Conservation (phyloP, 2,329 filamentous ascomycete genomes). For the Fusarium sp. region DNA sequence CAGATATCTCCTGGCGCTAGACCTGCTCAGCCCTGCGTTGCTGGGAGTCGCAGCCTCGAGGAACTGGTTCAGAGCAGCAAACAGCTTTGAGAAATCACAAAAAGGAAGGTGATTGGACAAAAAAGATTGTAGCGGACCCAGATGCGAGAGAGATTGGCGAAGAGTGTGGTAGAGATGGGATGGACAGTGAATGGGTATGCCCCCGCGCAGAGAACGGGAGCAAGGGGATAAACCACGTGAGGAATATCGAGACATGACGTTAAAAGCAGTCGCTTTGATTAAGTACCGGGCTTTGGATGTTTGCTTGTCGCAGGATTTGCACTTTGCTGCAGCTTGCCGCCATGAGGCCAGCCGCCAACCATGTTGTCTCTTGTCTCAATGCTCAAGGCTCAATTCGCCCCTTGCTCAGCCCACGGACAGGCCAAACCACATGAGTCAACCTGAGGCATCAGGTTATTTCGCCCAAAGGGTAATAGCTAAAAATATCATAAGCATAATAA, state of each 20-base stretch:
- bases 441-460: not conserved
- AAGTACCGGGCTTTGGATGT: not conserved
- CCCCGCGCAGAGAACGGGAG: not conserved
- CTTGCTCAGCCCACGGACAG: not conserved
- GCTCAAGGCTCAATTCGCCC: not conserved
- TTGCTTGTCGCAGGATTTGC: not conserved
- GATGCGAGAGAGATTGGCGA: slow-evolving; percentile 7
- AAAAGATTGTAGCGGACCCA: not conserved
- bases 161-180: slow-evolving; percentile 5
- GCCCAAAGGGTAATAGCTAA: not conserved
- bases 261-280: slow-evolving; percentile 1
- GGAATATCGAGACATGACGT: not conserved
- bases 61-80: slow-evolving; percentile 6
- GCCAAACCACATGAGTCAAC: not conserved
- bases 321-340: not conserved
- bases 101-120: slow-evolving; percentile 23
- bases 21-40: not conserved
- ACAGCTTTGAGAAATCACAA: slow-evolving; percentile 18
- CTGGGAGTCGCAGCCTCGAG: slow-evolving; percentile 9
- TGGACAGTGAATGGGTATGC: slow-evolving; percentile 28
- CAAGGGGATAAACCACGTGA: not conserved
- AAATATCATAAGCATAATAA: not conserved
- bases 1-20: not conserved
- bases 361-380: slow-evolving; percentile 3
- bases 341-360: not conserved